phyloP scores from a whole-genome alignment of 2,329 filamentous ascomycete species.

The Fusarium subtropicale region DNA sequence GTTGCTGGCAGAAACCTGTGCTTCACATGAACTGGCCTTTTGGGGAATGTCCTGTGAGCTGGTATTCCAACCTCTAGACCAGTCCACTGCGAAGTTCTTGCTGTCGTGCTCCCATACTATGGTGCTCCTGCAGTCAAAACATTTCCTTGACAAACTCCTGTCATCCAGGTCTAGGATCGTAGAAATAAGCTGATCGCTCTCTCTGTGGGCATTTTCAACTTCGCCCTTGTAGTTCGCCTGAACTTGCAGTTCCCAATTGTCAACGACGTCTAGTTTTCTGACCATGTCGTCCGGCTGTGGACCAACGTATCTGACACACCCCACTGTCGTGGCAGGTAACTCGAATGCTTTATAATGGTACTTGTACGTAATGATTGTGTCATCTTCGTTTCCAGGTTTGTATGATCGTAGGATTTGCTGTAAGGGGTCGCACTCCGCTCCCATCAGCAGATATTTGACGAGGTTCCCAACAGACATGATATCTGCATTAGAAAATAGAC shows the following conservation, averaged over 20 bases:
- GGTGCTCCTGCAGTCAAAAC: not conserved
- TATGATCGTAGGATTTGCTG: not conserved
- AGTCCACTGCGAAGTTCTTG: no score
- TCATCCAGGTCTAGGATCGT: not conserved
- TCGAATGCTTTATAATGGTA: not conserved
- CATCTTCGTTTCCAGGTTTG: not conserved
- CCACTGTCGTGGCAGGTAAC: not conserved
- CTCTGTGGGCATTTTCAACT: not conserved
- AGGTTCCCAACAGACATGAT: fast-evolving
- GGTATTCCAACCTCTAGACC: no score
- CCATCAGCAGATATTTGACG: not conserved
- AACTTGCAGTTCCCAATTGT: not conserved
- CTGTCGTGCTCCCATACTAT: not conserved
- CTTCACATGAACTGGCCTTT: no score
- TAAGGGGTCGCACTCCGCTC: not conserved
- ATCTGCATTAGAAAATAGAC: fast-evolving
- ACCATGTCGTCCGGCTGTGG: not conserved
- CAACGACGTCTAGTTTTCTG: not conserved
- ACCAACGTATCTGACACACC: not conserved
- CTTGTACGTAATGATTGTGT: not conserved
- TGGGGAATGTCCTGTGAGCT: no score
- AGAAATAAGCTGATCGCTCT: not conserved
- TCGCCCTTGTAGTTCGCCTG: not conserved
- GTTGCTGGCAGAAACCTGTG: not conserved
- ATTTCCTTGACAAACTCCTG: not conserved